Conservation (phyloP, 2,329 filamentous ascomycete genomes). For the Ascochyta pisi region DNA sequence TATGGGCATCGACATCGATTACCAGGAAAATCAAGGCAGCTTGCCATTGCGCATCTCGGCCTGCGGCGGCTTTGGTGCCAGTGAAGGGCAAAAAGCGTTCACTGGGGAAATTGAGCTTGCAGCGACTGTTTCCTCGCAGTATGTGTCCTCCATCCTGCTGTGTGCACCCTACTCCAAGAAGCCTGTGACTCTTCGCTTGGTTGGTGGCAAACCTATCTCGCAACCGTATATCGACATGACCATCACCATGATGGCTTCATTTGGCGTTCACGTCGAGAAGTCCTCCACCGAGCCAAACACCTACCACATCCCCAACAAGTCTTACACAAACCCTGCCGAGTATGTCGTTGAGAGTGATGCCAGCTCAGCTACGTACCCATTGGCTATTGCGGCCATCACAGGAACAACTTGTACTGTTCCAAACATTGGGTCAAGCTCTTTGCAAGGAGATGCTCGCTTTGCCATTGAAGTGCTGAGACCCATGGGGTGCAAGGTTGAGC, state of each 20-base stretch:
- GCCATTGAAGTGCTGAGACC: constrained; percentile 86
- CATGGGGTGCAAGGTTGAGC: constrained; percentile 92
- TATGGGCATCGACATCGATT: constrained; percentile 88
- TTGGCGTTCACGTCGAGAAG: constrained; percentile 80
- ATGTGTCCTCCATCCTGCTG: constrained; percentile 96
- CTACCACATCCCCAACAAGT: constrained; percentile 87
- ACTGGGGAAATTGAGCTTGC: constrained; percentile 87
- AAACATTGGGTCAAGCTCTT: constrained; percentile 89
- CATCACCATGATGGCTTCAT: constrained; percentile 93
- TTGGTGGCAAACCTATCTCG: constrained; percentile 97
- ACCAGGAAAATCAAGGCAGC: constrained; percentile 82
- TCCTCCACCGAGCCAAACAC: constrained; percentile 84
- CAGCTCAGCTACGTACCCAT: constrained; percentile 94
- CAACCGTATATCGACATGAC: constrained; percentile 99
- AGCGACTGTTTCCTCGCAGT: constrained; percentile 97
- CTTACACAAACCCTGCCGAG: constrained; percentile 81
- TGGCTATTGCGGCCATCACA: constrained; percentile 93
- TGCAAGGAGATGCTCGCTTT: constrained; percentile 95
- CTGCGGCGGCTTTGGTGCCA: constrained; percentile 64
- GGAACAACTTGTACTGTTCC: constrained; percentile 95
- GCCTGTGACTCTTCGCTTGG: constrained; percentile 84
- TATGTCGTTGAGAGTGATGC: constrained; percentile 97
- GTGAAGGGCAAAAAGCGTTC: constrained; percentile 66
- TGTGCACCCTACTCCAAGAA: constrained; percentile 96
- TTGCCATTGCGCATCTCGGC: constrained; percentile 84